phyloP scores from a whole-genome alignment of 495 filamentous ascomycete species.

The Massariosphaeria phaeospora region DNA sequence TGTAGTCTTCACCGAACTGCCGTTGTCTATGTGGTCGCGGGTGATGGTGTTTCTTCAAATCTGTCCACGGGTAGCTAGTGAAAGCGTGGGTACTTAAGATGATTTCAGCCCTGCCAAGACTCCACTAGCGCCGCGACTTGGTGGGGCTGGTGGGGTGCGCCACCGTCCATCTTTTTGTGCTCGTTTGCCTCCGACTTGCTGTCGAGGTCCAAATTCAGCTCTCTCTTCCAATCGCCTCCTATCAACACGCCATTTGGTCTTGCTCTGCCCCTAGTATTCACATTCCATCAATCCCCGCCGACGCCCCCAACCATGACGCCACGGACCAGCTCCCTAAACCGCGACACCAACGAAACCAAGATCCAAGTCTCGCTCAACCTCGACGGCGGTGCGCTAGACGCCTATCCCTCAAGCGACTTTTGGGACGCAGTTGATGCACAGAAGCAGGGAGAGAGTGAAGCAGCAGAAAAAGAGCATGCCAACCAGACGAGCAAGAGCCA shows the following conservation, averaged over 20 bases:
- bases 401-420: slow-evolving; percentile 30
- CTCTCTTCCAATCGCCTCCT: not conserved
- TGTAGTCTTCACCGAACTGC: not conserved
- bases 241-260: too few species aligned
- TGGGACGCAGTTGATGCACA: slow-evolving; percentile 49
- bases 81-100: not conserved
- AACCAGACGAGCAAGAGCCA: slow-evolving; percentile 75
- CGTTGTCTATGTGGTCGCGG: too few species aligned
- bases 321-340: slow-evolving; percentile 70
- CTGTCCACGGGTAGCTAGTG: too few species aligned
- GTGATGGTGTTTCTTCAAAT: too few species aligned
- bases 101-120: slow-evolving; percentile 22
- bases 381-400: slow-evolving; percentile 73
- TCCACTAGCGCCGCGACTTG: too few species aligned
- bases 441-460: slow-evolving; percentile 38
- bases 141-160: too few species aligned
- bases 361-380: slow-evolving; percentile 87
- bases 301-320: not conserved
- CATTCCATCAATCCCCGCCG: not conserved
- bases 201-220: not conserved
- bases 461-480: slow-evolving; percentile 60
- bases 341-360: slow-evolving; percentile 95
- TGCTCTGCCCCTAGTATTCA: not conserved
- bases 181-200: not conserved
- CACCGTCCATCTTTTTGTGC: too few species aligned